Conservation (phyloP, 805 yeast species). For the Teunomyces tritomae region DNA sequence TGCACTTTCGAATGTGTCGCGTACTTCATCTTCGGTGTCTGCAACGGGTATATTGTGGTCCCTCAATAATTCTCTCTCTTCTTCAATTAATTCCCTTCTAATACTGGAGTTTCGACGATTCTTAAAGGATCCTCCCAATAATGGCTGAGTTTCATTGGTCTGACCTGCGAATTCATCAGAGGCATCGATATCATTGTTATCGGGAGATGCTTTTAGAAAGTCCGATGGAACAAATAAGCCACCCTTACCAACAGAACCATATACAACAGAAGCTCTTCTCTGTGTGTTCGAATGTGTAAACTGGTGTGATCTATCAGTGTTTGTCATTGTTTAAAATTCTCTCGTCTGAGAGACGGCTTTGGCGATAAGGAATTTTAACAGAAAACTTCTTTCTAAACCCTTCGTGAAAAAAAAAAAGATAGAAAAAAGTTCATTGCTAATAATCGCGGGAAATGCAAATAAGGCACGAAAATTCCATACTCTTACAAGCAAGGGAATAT, state of each 20-base stretch:
- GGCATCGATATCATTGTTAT: conserved; percentile 3
- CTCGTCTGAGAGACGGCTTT: not conserved
- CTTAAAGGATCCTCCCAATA: conserved; percentile 6
- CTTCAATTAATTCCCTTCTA: conserved; percentile 25
- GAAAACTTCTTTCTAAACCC: not conserved
- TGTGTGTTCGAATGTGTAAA: conserved; percentile 45
- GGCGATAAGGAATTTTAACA: not conserved
- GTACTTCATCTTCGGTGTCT: conserved; percentile 27
- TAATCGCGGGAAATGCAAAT: not conserved
- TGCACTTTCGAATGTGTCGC: conserved; percentile 36
- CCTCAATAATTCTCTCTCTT: conserved; percentile 37
- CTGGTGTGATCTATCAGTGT: conserved; percentile 15
- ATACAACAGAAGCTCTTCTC: conserved; percentile 51
- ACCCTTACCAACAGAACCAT: conserved; percentile 51
- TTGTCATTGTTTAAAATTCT: not conserved
- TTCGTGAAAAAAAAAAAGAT: not conserved
- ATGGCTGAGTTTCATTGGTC: conserved; percentile 12
- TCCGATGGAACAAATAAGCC: conserved; percentile 54
- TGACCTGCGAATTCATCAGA: conserved; percentile 14
- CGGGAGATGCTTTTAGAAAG: conserved; percentile 25
- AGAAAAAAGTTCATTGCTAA: not conserved
- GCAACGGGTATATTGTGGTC: conserved; percentile 25
- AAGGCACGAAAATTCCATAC: not conserved
- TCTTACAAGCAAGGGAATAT: not conserved
- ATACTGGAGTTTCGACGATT: conserved; percentile 16